Conservation (phyloP, 345 rosid genomes). For the Corchorus olitorius region DNA sequence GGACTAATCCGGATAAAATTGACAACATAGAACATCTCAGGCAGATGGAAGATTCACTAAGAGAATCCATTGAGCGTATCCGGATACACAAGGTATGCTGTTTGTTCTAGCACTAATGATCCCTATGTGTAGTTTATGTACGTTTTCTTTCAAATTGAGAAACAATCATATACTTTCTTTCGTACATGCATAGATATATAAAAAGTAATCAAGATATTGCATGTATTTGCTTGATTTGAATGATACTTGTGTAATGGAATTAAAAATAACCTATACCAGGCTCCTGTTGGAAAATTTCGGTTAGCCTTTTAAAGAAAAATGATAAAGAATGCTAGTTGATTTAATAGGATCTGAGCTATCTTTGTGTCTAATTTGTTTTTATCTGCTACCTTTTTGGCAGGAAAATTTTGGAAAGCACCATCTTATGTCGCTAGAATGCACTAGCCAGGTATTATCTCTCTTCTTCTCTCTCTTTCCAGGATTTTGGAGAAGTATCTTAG, state of each 20-base stretch:
- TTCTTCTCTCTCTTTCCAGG: neutral
- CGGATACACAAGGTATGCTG: slow-evolving; percentile 56
- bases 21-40: slow-evolving; percentile 62
- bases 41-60: slow-evolving; percentile 79
- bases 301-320: neutral
- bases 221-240: slow-evolving; percentile 8
- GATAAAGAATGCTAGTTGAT: slow-evolving; percentile 11
- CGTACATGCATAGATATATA: neutral
- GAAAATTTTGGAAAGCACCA: slow-evolving; percentile 61
- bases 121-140: neutral
- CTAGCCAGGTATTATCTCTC: slow-evolving; percentile 52
- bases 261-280: neutral
- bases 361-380: neutral
- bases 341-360: neutral
- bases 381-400: slow-evolving; percentile 40
- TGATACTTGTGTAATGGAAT: neutral
- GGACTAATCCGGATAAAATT: slow-evolving; percentile 70
- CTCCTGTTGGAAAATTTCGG: neutral
- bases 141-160: neutral
- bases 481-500: slow-evolving; percentile 15
- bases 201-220: slow-evolving; percentile 1
- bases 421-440: slow-evolving; percentile 55
- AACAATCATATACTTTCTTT: neutral
- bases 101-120: slow-evolving; percentile 8
- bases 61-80: slow-evolving; percentile 59